Evolutionary conservation across 805 yeast genomes (phyloP), one percentile per base, ranked within the genome.

Genomic region (Naumovozyma dairenensis): DNA sequence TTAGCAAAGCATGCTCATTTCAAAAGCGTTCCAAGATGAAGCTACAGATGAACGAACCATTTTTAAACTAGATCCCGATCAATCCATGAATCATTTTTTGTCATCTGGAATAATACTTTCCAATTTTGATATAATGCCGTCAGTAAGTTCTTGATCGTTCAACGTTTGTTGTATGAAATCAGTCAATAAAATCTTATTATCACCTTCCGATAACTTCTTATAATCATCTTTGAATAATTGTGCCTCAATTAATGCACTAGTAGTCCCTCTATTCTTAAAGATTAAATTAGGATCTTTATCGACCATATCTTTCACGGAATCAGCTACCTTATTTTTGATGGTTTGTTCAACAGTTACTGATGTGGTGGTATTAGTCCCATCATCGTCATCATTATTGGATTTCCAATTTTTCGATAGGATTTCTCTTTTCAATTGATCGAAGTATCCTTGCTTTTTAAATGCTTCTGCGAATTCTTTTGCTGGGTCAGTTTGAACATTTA

Each of bases 191-290:
- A 51, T 36, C 5, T 46, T 46, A 12, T 44, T 37, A 5, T 37
- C 33, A 6, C 38, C 40, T 15, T 44, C 43, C 5, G 25, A 29
- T 24, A 53, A 35, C 29, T 37, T 42, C 19, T 38, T 38, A 36
- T 54, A 55, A 14, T 46, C 43, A 28, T 52, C 48, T 33, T 50
- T 53, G n/a, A 54, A 42, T 14, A 56, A 26, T 25, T 50, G 47
- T 2, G 56, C 47, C 38, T 59, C 63, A 7, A 59, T 41, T 5
- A 54, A 35, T 1, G 60, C 58, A 29, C 56, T 53, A 1, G 60
- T 53, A 0, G 60, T 46, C 2, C 59, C 60, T 36, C 60, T 41
- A 32, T 55, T 55, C 29, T 53, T 59, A 36, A 52, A 54, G 6
- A 57, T 36, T 6, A 59, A 35, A 16, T 51, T 42, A 29, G 51